Conservation (phyloP, 257 asterid genomes). For the Eucommia ulmoides region DNA sequence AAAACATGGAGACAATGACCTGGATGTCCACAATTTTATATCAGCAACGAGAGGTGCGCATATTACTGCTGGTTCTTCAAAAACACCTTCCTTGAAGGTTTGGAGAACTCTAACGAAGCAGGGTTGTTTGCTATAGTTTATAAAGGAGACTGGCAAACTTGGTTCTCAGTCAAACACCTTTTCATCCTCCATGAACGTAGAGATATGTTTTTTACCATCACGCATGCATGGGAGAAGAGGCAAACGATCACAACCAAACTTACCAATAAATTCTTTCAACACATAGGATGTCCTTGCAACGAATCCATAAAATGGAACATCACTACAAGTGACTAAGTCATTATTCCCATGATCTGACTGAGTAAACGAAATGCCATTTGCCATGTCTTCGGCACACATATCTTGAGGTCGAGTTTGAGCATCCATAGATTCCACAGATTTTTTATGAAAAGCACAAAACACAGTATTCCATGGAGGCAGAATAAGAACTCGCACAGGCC, state of each 20-base stretch:
- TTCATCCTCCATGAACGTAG: conserved; percentile 32
- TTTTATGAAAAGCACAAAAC: conserved; percentile 15
- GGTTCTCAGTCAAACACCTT: conserved; percentile 11
- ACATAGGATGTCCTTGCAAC: conserved; percentile 56
- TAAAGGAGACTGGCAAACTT: conserved; percentile 14
- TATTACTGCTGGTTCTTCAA: conserved; percentile 79
- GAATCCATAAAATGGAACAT: conserved; percentile 30
- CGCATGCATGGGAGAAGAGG: conserved; percentile 40
- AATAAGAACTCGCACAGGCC: conserved; percentile 36
- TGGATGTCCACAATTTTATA: conserved; percentile 16
- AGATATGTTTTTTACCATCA: conserved; percentile 28
- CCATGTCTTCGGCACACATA: conserved; percentile 8
- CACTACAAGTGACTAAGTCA: conserved; percentile 8
- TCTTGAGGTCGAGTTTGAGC: conserved; percentile 18
- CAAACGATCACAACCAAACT: conserved; percentile 18
- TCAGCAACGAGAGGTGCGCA: conserved; percentile 66
- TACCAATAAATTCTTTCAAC: conserved; percentile 29
- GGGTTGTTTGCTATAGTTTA: conserved; percentile 17
- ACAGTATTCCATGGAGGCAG: conserved; percentile 66
- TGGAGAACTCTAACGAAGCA: conserved; percentile 54
- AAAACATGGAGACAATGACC: neutral
- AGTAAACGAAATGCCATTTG: conserved; percentile 10
- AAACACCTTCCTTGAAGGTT: conserved; percentile 64
- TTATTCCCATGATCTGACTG: conserved; percentile 5
- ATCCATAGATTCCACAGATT: too few relatives aligned